phyloP scores from a whole-genome alignment of 2,329 filamentous ascomycete genomes.

The Madurella fahalii region DNA sequence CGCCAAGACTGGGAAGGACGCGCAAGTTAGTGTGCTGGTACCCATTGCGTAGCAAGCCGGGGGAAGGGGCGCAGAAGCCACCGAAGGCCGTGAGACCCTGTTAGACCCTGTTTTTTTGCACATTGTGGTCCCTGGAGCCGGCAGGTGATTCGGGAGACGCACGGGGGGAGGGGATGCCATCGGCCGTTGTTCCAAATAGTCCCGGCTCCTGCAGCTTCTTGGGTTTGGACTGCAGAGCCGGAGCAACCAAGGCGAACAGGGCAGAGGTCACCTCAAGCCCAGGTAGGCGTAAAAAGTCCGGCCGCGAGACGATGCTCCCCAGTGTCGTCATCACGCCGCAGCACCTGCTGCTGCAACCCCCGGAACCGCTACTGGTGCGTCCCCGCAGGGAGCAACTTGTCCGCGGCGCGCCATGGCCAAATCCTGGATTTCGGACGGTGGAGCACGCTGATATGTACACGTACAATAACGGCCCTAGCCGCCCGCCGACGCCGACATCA shows the following conservation, averaged over 20 bases:
- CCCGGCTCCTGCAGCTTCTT: slow-evolving; percentile 11
- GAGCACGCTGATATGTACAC: too few relatives aligned
- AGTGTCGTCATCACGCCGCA: slow-evolving; percentile 13
- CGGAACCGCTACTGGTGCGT: too few relatives aligned
- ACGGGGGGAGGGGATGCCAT: neutral
- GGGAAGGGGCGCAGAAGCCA: slow-evolving; percentile 18
- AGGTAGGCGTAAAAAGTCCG: slow-evolving; percentile 1
- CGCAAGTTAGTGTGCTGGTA: too few relatives aligned
- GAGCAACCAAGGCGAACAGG: too few relatives aligned
- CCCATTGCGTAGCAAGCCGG: too few relatives aligned
- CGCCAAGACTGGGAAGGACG: slow-evolving; percentile 6
- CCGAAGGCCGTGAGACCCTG: slow-evolving; percentile 18
- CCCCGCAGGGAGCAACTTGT: neutral
- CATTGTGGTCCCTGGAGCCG: slow-evolving; percentile 6
- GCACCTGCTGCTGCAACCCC: neutral
- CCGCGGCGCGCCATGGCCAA: neutral
- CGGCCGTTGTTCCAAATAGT: slow-evolving; percentile 16
- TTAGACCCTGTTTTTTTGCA: too few relatives aligned
- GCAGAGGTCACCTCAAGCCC: neutral
- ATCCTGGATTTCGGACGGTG: too few relatives aligned
- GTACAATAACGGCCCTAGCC: too few relatives aligned
- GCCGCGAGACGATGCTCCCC: neutral
- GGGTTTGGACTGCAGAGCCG: slow-evolving; percentile 12
- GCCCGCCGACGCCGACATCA: too few relatives aligned
- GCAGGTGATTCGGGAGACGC: neutral